Percentiles rank a stretch among this genome's conserved stretches.
phyloP scores from a whole-genome alignment of 164 flowering plant genomes.

The Cinnamomum chago region DNA sequence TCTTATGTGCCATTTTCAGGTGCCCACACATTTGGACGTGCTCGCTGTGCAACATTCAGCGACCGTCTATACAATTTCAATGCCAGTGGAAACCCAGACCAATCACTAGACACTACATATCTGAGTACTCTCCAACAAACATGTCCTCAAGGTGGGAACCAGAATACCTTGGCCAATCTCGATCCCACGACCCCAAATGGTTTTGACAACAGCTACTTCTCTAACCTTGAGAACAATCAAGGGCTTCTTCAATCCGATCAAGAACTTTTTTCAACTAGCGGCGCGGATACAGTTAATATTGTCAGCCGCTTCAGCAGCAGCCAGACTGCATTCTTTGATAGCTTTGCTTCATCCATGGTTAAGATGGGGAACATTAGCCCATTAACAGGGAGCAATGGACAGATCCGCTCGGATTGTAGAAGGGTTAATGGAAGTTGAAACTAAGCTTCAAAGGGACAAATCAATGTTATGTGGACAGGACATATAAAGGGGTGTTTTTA shows the following conservation, averaged over 20 bases:
- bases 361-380: slow-evolving; percentile 24
- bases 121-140: neutral
- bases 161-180: slow-evolving; percentile 3
- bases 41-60: slow-evolving; percentile 12
- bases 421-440: slow-evolving; percentile 7
- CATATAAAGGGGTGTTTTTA: neutral
- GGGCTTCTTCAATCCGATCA: slow-evolving; percentile 22
- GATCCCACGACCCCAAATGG: slow-evolving; percentile 14
- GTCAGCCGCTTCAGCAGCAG: slow-evolving; percentile 13
- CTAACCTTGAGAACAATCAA: slow-evolving; percentile 15
- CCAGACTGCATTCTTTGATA: slow-evolving; percentile 15
- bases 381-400: slow-evolving; percentile 11
- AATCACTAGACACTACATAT: slow-evolving; percentile 4
- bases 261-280: slow-evolving; percentile 12
- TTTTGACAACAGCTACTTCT: slow-evolving; percentile 17
- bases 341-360: slow-evolving; percentile 19
- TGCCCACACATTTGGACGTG: slow-evolving; percentile 24
- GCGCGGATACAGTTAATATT: slow-evolving; percentile 10
- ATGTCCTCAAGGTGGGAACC: slow-evolving; percentile 10
- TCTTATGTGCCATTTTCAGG: slow-evolving; percentile 3
- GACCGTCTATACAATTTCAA: slow-evolving; percentile 16
- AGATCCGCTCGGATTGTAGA: slow-evolving; percentile 16
- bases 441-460: neutral
- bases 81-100: slow-evolving; percentile 9
- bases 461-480: neutral